phyloP scores from a whole-genome alignment of 73 alveolate species.

The Halteria grandinella region DNA sequence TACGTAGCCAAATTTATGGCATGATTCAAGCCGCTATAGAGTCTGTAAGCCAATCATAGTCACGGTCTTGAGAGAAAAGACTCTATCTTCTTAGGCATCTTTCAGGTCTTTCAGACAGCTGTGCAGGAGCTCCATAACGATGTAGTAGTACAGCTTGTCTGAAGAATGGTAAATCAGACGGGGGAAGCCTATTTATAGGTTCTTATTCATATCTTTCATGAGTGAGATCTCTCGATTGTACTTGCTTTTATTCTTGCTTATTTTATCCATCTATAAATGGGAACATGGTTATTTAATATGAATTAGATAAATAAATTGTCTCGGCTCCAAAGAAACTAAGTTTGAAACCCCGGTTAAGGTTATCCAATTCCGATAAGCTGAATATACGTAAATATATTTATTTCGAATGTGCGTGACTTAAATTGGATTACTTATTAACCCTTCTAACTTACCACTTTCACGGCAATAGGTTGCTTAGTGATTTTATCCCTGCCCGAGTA shows the following conservation, averaged over 20 bases:
- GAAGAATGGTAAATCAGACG: slow-evolving; percentile 20
- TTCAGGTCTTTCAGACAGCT: slow-evolving; percentile 22
- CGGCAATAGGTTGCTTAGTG: slow-evolving; percentile 6
- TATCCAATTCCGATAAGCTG: no score
- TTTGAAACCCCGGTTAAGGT: no score
- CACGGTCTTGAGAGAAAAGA: slow-evolving; percentile 20
- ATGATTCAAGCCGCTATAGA: slow-evolving; percentile 14
- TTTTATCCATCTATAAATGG: slow-evolving; percentile 28
- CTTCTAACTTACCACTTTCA: slow-evolving; percentile 26
- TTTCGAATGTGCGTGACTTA: no score
- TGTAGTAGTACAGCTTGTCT: background rate
- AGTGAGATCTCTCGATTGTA: slow-evolving; percentile 15
- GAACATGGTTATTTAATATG: background rate
- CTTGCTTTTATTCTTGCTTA: slow-evolving; percentile 33
- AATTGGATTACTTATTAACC: no score
- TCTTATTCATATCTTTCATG: slow-evolving; percentile 41
- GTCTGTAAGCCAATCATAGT: slow-evolving; percentile 38
- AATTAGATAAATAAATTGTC: no score
- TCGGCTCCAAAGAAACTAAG: no score
- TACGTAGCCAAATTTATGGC: slow-evolving; percentile 60
- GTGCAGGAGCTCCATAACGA: slow-evolving; percentile 55
- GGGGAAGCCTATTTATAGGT: slow-evolving; percentile 42
- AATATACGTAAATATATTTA: no score
- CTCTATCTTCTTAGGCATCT: background rate
- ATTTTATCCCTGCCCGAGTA: slow-evolving; percentile 25